Evolutionary conservation across 306 rosid genomes (phyloP).

Genomic region (Fragaria ananassa): DNA sequence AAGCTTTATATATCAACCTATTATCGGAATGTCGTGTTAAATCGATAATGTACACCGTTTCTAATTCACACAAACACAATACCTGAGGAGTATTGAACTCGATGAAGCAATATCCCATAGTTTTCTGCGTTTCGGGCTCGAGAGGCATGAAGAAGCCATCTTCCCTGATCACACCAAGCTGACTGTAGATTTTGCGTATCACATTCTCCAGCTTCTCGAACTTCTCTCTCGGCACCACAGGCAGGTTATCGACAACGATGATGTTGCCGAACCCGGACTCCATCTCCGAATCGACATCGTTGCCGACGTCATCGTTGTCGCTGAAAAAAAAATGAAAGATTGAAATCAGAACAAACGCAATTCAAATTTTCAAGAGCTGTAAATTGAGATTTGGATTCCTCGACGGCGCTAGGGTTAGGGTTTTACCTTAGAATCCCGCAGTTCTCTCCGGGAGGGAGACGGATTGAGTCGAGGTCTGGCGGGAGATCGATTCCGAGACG

Average conservation of each 20-base stretch:
- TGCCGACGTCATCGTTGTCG: constrained; percentile 57
- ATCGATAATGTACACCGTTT: background rate
- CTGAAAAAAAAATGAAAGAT: constrained; percentile 15
- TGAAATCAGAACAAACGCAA: background rate
- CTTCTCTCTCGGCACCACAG: constrained; percentile 66
- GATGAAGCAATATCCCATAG: constrained; percentile 69
- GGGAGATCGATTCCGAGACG: constrained; percentile 61
- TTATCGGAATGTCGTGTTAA: background rate
- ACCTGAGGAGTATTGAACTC: constrained; percentile 85
- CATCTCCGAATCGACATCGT: constrained; percentile 53
- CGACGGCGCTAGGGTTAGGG: background rate
- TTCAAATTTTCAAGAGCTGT: background rate
- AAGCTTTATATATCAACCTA: background rate
- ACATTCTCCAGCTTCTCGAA: constrained; percentile 73
- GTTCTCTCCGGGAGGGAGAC: constrained; percentile 53
- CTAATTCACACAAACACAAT: background rate
- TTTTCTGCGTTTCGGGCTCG: constrained; percentile 51
- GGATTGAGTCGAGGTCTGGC: constrained; percentile 61
- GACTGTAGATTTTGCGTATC: constrained; percentile 62
- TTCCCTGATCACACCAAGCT: constrained; percentile 66
- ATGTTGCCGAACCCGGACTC: constrained; percentile 70
- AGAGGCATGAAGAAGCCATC: constrained; percentile 86
- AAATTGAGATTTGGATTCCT: background rate
- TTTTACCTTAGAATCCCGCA: constrained; percentile 60
- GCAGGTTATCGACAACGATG: constrained; percentile 72